Evolutionary conservation across 1,284 basidiomycete genomes (phyloP), one percentile per base, ranked within the genome.

Genomic region (Boletus nobilissimus): DNA sequence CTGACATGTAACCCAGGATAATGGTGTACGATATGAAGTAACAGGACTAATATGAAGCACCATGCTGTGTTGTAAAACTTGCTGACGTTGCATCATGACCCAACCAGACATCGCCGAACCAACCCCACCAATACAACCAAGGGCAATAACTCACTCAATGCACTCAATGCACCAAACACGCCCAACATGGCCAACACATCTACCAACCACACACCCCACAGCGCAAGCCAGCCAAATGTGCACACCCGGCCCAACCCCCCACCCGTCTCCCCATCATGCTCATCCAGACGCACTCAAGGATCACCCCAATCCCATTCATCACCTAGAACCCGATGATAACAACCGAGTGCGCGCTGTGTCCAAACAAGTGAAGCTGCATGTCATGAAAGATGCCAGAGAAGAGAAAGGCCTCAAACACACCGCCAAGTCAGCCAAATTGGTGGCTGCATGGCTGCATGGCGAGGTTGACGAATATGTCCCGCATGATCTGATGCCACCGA

Each of bases 361-460:
- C 91, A 87, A 91, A 88, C 0, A 91, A 89, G 87, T 91, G 92
- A 39, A 91, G 81, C 7, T 90, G 92, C 36, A 89, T 78, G 79
- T 90, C 87, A 79, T 94, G 93, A 62, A 94, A 81, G 5, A 92
- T 70, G 13, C 89, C 93, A 2, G 93, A 94, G 16, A 89, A 77
- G 6, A 91, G 75, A 81, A 94, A 94, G 1, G 89, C 89, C 7
- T 90, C 92, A 7, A 93, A 57, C 3, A 91, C 84, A 8, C 86
- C 88, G 10, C 89, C 91, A 5, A 84, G 73, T 13, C 87, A 87
- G 6, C 92, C 92, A 62, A 89, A 84, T 14, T 91, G 40, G 54
- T 81, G 78, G 39, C 79, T 80, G 24, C 84, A 75, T 2, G 86
- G 86, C 16, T 51, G 75, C 10, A 80, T 75, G 32, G 86, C 88